These are phyloP conservation scores for Rhizopogon vulgaris DNA, from an alignment of 768 basidiomycete genomes.

Conservation along the genomic window DNA sequence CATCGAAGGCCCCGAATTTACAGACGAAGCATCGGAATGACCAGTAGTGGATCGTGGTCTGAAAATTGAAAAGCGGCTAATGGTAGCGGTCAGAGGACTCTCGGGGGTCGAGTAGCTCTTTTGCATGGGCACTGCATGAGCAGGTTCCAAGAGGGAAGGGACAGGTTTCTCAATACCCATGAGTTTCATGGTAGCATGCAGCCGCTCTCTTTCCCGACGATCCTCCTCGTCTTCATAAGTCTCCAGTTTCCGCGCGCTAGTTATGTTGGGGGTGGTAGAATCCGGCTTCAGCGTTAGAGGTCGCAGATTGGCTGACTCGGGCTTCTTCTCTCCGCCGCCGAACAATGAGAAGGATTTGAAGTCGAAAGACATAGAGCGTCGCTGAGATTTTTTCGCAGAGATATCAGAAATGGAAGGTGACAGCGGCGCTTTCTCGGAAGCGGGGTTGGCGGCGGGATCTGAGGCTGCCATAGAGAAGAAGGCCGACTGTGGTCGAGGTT, in stretches of 20 bases:
- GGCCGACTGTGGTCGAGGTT: conserved; percentile 58
- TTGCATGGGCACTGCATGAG: conserved; percentile 28
- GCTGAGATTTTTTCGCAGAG: conserved; percentile 38
- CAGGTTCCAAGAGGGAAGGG: conserved; percentile 25
- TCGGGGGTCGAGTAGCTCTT: conserved; percentile 36
- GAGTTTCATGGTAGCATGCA: conserved; percentile 88
- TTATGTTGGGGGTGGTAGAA: conserved; percentile 34
- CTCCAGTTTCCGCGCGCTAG: conserved; percentile 72
- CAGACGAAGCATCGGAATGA: conserved; percentile 43
- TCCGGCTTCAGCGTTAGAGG: conserved; percentile 73
- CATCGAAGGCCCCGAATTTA: conserved; percentile 36
- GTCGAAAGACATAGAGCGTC: conserved; percentile 79
- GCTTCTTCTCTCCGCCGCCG: conserved; percentile 53
- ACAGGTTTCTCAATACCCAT: conserved; percentile 81
- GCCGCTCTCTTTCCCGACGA: conserved; percentile 74
- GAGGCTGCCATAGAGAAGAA: conserved; percentile 35
- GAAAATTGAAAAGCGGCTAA: conserved; percentile 69
- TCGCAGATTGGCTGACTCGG: conserved; percentile 51
- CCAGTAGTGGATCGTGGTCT: conserved; percentile 40
- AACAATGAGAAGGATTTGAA: conserved; percentile 79
- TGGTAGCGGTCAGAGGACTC: conserved; percentile 17
- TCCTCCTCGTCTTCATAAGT: conserved; percentile 93
- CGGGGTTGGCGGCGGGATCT: conserved; percentile 33
- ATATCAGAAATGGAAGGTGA: conserved; percentile 19
- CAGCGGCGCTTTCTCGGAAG: conserved; percentile 15